Percentiles rank a stretch among this genome's conserved stretches.
These are phyloP conservation scores for Linum lewisii DNA, from an alignment of 345 rosid species.

Conservation along the genomic window DNA sequence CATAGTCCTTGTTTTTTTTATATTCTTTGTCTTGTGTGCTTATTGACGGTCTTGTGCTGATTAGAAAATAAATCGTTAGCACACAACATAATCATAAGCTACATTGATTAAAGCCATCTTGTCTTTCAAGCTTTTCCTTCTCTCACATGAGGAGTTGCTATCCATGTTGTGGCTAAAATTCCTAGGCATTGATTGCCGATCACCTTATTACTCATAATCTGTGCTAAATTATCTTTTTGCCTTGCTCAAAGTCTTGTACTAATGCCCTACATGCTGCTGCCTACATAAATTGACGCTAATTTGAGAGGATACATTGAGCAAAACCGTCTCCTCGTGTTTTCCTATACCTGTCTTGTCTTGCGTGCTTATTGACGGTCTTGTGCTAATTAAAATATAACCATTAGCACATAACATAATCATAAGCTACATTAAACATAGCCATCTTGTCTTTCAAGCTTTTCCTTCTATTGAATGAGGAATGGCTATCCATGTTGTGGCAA, in stretches of 20 bases:
- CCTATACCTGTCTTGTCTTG: background rate
- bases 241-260: constrained; percentile 12
- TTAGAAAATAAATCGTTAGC: constrained; percentile 7
- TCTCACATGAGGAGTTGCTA: constrained; percentile 4
- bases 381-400: constrained; percentile 21
- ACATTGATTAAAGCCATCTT: constrained; percentile 4
- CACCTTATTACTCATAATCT: too few species aligned
- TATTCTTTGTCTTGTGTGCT: constrained; percentile 3
- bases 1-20: too few species aligned
- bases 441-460: constrained; percentile 22
- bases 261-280: background rate
- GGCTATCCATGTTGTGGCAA: constrained; percentile 26
- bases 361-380: constrained; percentile 47
- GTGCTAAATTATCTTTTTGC: too few species aligned
- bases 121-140: constrained; percentile 10
- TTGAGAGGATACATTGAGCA: constrained; percentile 6
- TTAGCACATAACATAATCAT: constrained; percentile 41
- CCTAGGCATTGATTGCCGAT: background rate
- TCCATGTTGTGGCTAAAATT: background rate
- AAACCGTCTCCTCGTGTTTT: background rate
- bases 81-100: constrained; percentile 23
- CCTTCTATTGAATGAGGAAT: constrained; percentile 12
- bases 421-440: constrained; percentile 33
- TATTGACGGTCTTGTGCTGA: constrained; percentile 8
- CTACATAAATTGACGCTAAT: too few species aligned